Evolutionary conservation across 1,284 basidiomycete genomes (phyloP).

Genomic region (Pulveroboletus sp.): DNA sequence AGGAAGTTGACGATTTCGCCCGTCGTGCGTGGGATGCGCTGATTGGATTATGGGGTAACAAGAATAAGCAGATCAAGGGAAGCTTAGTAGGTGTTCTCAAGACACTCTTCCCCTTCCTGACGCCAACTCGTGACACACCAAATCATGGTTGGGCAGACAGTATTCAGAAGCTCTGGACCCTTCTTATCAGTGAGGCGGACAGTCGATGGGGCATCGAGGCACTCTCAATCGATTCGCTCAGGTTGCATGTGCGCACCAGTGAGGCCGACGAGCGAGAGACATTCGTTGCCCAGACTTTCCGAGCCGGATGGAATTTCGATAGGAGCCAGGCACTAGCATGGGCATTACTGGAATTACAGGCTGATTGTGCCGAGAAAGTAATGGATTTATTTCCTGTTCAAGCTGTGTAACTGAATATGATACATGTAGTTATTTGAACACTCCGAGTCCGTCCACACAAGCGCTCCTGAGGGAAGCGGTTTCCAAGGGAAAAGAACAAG

Average conservation of each 20-base stretch:
- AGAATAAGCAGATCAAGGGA: slow-evolving; percentile 67
- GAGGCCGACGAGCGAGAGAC: slow-evolving; percentile 32
- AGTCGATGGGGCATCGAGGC: slow-evolving; percentile 58
- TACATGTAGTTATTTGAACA: slow-evolving; percentile 51
- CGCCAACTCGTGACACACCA: slow-evolving; percentile 27
- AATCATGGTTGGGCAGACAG: slow-evolving; percentile 36
- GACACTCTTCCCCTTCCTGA: slow-evolving; percentile 69
- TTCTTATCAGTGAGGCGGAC: slow-evolving; percentile 60
- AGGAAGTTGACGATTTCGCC: slow-evolving; percentile 57
- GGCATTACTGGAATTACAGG: slow-evolving; percentile 80
- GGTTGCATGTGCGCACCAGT: slow-evolving; percentile 41
- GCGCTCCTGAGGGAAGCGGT: slow-evolving; percentile 19
- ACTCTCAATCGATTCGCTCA: slow-evolving; percentile 62
- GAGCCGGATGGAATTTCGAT: slow-evolving; percentile 71
- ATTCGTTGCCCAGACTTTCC: slow-evolving; percentile 63
- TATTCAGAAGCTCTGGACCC: slow-evolving; percentile 49
- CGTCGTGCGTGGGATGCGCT: slow-evolving; percentile 59
- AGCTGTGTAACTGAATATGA: slow-evolving; percentile 15
- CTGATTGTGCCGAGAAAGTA: slow-evolving; percentile 75
- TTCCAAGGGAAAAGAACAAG: slow-evolving; percentile 46
- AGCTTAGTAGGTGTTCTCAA: slow-evolving; percentile 65
- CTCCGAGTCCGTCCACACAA: slow-evolving; percentile 54
- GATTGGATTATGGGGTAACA: slow-evolving; percentile 71
- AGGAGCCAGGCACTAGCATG: slow-evolving; percentile 71
- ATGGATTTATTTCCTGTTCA: slow-evolving; percentile 7